phyloP scores from a whole-genome alignment of 2,329 filamentous ascomycete genomes.

The Ascochyta rabiei region DNA sequence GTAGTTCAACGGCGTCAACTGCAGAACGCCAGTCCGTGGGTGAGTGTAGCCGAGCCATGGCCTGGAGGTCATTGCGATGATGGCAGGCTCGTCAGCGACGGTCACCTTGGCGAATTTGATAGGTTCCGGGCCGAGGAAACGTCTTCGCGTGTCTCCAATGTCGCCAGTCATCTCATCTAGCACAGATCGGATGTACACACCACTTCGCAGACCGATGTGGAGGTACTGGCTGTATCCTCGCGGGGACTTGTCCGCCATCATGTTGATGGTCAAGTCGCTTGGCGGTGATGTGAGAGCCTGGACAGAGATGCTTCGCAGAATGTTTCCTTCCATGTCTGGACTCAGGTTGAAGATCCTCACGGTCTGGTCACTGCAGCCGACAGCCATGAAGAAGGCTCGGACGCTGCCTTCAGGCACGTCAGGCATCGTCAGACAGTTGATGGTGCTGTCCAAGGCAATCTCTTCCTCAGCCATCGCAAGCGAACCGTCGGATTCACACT shows the following conservation, averaged over 20 bases:
- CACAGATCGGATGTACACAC: constrained; percentile 93
- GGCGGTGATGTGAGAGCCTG: constrained; percentile 91
- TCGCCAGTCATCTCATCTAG: constrained; percentile 96
- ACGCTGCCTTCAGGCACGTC: constrained; percentile 89
- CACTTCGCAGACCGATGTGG: constrained; percentile 93
- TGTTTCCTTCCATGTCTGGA: constrained; percentile 73
- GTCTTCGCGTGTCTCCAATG: constrained; percentile 89
- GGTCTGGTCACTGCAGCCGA: constrained; percentile 95
- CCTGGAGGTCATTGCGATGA: constrained; percentile 87
- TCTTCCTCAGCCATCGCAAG: constrained; percentile 93
- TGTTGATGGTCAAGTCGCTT: constrained; percentile 86
- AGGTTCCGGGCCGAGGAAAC: constrained; percentile 89
- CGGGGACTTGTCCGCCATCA: constrained; percentile 92
- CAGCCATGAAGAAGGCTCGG: constrained; percentile 89
- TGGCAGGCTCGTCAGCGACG: constrained; percentile 81
- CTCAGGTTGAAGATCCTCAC: constrained; percentile 91
- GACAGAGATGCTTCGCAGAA: constrained; percentile 87
- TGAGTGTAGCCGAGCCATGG: constrained; percentile 98
- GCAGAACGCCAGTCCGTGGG: constrained; percentile 82
- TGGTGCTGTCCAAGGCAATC: constrained; percentile 92
- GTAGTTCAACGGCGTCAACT: constrained; percentile 90
- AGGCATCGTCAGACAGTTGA: constrained; percentile 92
- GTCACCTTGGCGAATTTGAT: constrained; percentile 92
- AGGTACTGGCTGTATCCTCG: constrained; percentile 89
- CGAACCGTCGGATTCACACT: constrained; percentile 90